Evolutionary conservation across 441 rosid species (phyloP).

Genomic region (Metrosideros polymorpha): DNA sequence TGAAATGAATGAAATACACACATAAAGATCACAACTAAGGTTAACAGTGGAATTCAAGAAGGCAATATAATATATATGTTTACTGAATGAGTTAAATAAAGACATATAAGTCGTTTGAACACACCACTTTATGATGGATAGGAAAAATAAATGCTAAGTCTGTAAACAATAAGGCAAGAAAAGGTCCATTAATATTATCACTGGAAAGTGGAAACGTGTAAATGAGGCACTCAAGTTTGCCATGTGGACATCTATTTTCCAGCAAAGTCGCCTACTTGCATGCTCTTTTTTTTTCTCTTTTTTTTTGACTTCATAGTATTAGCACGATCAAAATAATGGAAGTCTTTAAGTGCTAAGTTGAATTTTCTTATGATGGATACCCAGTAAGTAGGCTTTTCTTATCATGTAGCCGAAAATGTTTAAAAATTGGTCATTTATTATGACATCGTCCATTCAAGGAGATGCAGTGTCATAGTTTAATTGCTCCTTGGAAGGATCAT

Average conservation of each 20-base stretch:
- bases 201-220: neutral
- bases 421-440: neutral
- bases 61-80: neutral
- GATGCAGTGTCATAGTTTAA: neutral
- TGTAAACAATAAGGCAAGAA: neutral
- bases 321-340: neutral
- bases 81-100: neutral
- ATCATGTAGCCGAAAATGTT: neutral
- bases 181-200: neutral
- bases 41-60: neutral
- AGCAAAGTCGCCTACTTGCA: neutral
- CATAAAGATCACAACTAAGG: neutral
- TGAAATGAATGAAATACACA: constrained; percentile 23
- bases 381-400: neutral
- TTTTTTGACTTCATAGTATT: neutral
- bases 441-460: neutral
- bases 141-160: neutral
- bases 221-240: neutral
- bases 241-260: neutral
- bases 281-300: neutral
- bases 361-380: neutral
- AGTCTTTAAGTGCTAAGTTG: neutral
- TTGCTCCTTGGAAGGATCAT: neutral
- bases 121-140: neutral
- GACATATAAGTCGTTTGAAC: neutral